A percentile compares a stretch with the other conserved stretches of the same genome.
Conservation (phyloP, 2,329 filamentous ascomycete species). For the Penicillium sp. region DNA sequence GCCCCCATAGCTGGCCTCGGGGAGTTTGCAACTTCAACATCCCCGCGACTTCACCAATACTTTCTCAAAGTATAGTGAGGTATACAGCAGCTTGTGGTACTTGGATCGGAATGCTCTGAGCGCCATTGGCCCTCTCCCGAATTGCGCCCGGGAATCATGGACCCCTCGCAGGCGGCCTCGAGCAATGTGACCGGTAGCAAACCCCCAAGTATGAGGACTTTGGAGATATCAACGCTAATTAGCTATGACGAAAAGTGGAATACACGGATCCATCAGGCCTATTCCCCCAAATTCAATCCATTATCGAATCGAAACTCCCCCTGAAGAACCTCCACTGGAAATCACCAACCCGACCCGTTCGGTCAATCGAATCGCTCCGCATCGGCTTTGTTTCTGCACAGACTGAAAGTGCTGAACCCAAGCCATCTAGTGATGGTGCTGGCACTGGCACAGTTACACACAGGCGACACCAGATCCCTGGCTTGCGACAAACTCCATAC, state of each 20-base stretch:
- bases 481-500: constrained; percentile 88
- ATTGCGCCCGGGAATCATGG: constrained; percentile 39
- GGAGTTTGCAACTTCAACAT: constrained; percentile 10
- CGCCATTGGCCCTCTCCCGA: constrained; percentile 23
- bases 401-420: constrained; percentile 36
- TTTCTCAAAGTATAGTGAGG: neutral
- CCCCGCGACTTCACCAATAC: constrained; percentile 5
- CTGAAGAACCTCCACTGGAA: constrained; percentile 96
- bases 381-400: constrained; percentile 76
- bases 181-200: constrained; percentile 69
- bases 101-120: constrained; percentile 30
- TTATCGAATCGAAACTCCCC: constrained; percentile 76
- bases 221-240: constrained; percentile 13
- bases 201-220: neutral
- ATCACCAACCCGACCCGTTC: constrained; percentile 83
- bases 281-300: constrained; percentile 76
- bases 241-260: constrained; percentile 64
- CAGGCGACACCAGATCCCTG: constrained; percentile 91
- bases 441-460: constrained; percentile 38
- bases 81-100: constrained; percentile 4
- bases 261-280: constrained; percentile 92
- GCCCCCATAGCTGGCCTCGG: constrained; percentile 7
- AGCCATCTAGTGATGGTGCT: constrained; percentile 37
- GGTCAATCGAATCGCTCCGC: constrained; percentile 90
- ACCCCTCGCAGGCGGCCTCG: constrained; percentile 57